phyloP scores from a whole-genome alignment of 345 rosid genomes.

The Anastatica hierochuntica region DNA sequence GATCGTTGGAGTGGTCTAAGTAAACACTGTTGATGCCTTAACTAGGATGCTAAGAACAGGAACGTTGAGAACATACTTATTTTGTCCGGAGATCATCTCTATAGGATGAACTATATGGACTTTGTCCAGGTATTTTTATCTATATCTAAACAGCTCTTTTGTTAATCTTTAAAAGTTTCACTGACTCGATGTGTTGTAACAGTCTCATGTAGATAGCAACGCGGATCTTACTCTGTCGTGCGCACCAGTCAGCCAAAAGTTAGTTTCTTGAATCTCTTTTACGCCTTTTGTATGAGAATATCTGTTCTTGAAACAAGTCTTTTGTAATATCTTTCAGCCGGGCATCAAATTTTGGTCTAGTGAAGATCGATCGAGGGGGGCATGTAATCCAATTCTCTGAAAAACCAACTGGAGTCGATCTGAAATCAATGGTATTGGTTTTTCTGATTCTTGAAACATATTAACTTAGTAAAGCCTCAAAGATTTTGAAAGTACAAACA shows the following conservation, averaged over 20 bases:
- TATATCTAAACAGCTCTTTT: no score
- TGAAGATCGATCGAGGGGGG: slow-evolving; percentile 63
- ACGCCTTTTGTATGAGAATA: no score
- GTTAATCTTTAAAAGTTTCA: no score
- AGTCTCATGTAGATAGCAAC: slow-evolving; percentile 23
- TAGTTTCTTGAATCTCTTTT: no score
- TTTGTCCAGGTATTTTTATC: slow-evolving; percentile 89
- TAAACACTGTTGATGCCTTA: no score
- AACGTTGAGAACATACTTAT: slow-evolving; percentile 73
- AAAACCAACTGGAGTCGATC: slow-evolving; percentile 60
- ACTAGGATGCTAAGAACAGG: slow-evolving; percentile 73
- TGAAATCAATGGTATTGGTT: slow-evolving; percentile 76
- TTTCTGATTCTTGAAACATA: no score
- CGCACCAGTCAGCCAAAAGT: no score
- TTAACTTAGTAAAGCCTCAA: no score
- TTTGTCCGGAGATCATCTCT: slow-evolving; percentile 84
- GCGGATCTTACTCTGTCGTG: slow-evolving; percentile 23
- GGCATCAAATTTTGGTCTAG: slow-evolving; percentile 68
- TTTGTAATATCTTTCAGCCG: slow-evolving; percentile 37
- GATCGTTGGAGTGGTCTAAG: no score
- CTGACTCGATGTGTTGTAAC: no score
- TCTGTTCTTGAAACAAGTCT: no score
- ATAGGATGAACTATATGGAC: slow-evolving; percentile 88
- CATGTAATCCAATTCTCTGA: slow-evolving; percentile 52
- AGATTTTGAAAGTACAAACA: neutral